Percentiles rank a stretch among this genome's conserved stretches.
phyloP scores from a whole-genome alignment of 768 basidiomycete species.

The Coprinopsis sp. region DNA sequence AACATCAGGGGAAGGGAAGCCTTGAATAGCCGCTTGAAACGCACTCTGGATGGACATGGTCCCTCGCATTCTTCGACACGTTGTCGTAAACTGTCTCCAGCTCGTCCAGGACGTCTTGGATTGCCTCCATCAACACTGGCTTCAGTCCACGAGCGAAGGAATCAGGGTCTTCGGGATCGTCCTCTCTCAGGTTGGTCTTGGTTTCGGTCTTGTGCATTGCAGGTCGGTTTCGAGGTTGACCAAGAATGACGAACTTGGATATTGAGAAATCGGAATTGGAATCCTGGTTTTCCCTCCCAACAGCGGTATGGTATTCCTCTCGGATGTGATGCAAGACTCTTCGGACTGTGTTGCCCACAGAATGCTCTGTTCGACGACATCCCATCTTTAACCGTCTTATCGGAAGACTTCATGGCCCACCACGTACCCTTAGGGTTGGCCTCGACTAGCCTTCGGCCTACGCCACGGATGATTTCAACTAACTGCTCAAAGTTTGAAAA shows the following conservation, averaged over 20 bases:
- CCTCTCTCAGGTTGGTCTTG: slow-evolving; percentile 57
- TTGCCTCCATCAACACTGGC: slow-evolving; percentile 94
- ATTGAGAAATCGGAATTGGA: slow-evolving; percentile 55
- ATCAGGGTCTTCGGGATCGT: slow-evolving; percentile 72
- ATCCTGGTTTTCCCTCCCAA: slow-evolving; percentile 29
- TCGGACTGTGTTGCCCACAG: slow-evolving; percentile 91
- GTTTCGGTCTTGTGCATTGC: slow-evolving; percentile 44
- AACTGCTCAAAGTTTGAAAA: slow-evolving; percentile 88
- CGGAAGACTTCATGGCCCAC: slow-evolving; percentile 10
- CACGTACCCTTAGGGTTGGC: slow-evolving; percentile 90
- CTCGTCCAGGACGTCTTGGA: slow-evolving; percentile 94
- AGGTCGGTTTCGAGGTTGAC: slow-evolving; percentile 59
- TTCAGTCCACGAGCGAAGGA: slow-evolving; percentile 76
- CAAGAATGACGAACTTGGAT: slow-evolving; percentile 76
- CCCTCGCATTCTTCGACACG: slow-evolving; percentile 88
- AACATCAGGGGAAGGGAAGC: background rate
- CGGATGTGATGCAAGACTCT: slow-evolving; percentile 91
- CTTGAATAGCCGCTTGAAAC: slow-evolving; percentile 20
- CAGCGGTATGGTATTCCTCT: slow-evolving; percentile 90
- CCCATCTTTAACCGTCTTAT: background rate
- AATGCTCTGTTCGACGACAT: slow-evolving; percentile 61
- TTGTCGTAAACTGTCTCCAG: slow-evolving; percentile 94
- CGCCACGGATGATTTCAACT: slow-evolving; percentile 68
- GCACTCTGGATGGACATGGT: slow-evolving; percentile 98
- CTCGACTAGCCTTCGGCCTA: slow-evolving; percentile 77